phyloP scores from a whole-genome alignment of 208 protist genomes.

The Plasmodiophora brassicae region DNA sequence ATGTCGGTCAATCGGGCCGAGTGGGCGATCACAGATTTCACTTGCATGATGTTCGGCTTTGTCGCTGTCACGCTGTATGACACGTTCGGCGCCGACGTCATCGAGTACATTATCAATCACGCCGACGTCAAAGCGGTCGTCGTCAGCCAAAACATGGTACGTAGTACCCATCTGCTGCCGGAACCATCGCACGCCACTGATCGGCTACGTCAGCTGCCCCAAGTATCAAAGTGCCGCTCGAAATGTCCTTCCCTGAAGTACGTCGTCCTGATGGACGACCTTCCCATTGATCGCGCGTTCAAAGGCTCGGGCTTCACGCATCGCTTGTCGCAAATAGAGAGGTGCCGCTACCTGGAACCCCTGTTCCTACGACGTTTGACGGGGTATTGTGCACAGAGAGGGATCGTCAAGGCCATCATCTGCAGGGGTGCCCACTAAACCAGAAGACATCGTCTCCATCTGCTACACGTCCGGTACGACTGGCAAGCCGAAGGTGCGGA shows the following conservation, averaged over 20 bases:
- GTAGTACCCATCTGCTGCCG: background rate
- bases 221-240: background rate
- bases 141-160: background rate
- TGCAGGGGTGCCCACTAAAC: background rate
- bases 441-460: background rate
- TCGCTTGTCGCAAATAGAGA: background rate
- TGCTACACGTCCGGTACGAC: conserved; percentile 39
- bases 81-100: conserved; percentile 12
- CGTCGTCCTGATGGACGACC: conserved; percentile 11
- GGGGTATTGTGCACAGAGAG: too few species aligned
- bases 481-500: conserved; percentile 33
- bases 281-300: background rate
- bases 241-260: background rate
- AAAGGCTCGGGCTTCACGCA: background rate
- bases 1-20: background rate
- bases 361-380: too few species aligned
- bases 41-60: background rate
- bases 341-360: too few species aligned
- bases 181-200: background rate
- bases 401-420: too few species aligned
- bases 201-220: background rate
- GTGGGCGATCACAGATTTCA: conserved; percentile 37
- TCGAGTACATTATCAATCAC: conserved; percentile 41
- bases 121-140: conserved; percentile 32
- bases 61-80: conserved; percentile 34